Conservation (phyloP, 176 grass and related monocot species). For the Urochloa ruziziensis region DNA sequence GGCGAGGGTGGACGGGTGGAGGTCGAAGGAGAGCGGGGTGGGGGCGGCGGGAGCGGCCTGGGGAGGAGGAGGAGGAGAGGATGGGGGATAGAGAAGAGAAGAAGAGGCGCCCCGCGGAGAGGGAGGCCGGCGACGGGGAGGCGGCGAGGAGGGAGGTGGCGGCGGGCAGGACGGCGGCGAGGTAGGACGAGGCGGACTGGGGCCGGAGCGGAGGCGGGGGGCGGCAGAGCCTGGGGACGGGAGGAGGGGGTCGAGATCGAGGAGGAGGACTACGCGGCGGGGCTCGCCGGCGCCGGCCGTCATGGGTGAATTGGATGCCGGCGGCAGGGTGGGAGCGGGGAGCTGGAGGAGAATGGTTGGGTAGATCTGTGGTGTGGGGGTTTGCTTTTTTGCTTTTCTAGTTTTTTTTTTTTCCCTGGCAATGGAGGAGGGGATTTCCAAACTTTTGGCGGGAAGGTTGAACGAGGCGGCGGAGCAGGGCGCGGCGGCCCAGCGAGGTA, state of each 20-base stretch:
- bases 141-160: conserved; percentile 31
- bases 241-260: conserved; percentile 60
- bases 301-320: conserved; percentile 26
- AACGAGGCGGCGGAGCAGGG: not conserved
- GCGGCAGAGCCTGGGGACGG: not conserved
- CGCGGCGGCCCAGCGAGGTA: not conserved
- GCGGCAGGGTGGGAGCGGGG: conserved; percentile 6
- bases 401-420: not conserved
- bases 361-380: conserved; percentile 31
- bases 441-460: conserved; percentile 52
- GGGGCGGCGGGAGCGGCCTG: conserved; percentile 31
- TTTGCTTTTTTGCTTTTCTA: not conserved
- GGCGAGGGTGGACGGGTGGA: conserved; percentile 43
- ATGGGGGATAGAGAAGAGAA: conserved; percentile 65
- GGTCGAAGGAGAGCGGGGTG: conserved; percentile 73
- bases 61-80: conserved; percentile 66
- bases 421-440: conserved; percentile 8
- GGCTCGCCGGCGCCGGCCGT: conserved; percentile 33
- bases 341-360: not conserved
- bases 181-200: conserved; percentile 27
- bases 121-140: conserved; percentile 7
- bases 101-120: conserved; percentile 54
- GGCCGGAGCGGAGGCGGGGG: not conserved
- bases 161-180: conserved; percentile 42
- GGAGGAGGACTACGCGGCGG: conserved; percentile 62